phyloP scores from a whole-genome alignment of 2,329 filamentous ascomycete genomes.

The Venturiaceae sp. region DNA sequence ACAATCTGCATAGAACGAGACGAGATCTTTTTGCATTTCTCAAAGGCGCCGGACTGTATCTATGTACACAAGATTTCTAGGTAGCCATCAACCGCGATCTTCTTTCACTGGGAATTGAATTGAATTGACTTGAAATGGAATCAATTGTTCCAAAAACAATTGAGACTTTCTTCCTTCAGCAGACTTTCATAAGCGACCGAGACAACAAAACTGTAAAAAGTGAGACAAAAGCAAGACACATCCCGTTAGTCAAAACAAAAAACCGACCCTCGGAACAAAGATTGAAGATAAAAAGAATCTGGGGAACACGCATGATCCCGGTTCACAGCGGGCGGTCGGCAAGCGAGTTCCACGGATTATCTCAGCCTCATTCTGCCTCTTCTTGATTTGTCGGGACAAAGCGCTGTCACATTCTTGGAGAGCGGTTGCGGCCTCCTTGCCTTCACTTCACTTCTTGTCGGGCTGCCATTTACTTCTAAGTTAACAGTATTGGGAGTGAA shows the following conservation, averaged over 20 bases:
- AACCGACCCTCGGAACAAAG: background rate
- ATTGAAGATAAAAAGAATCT: too few relatives aligned
- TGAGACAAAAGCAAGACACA: background rate
- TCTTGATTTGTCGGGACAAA: background rate
- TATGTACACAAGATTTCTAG: background rate
- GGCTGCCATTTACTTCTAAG: too few relatives aligned
- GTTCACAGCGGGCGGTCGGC: background rate
- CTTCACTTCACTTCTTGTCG: background rate
- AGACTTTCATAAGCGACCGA: background rate
- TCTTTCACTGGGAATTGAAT: too few relatives aligned
- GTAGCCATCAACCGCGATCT: background rate
- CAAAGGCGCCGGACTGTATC: background rate
- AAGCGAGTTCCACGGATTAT: background rate
- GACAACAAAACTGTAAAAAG: background rate
- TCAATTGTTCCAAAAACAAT: background rate
- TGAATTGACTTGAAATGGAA: too few relatives aligned
- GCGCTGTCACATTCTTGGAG: too few relatives aligned
- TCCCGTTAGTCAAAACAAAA: background rate
- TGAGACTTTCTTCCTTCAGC: background rate
- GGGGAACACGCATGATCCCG: background rate
- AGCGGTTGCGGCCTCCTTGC: background rate
- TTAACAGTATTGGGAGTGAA: too few relatives aligned
- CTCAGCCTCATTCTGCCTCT: background rate
- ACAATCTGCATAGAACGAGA: background rate
- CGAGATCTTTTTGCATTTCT: background rate